These are phyloP conservation scores for Beta corolliflora DNA, from an alignment of 179 eudicot genomes.

Conservation along the genomic window DNA sequence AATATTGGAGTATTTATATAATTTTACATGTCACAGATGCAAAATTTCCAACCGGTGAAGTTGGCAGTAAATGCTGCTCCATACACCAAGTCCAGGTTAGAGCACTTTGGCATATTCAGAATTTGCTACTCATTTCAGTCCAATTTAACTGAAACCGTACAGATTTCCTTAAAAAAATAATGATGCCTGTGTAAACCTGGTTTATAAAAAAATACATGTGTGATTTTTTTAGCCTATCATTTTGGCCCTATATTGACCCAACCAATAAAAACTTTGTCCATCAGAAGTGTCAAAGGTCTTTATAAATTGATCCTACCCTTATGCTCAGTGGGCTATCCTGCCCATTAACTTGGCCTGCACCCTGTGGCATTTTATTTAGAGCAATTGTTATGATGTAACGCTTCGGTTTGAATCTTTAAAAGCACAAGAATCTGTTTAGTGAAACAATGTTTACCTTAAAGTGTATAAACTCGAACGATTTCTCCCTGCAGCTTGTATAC, in stretches of 20 bases:
- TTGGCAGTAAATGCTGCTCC: constrained; percentile 5
- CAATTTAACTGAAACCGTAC: too few relatives aligned
- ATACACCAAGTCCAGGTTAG: constrained; percentile 34
- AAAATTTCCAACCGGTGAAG: constrained; percentile 22
- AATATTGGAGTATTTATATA: neutral
- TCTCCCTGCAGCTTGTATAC: constrained; percentile 18
- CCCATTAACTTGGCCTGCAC: too few relatives aligned
- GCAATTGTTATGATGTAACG: neutral
- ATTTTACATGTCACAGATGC: constrained; percentile 27
- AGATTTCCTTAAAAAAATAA: too few relatives aligned
- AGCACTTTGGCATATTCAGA: neutral
- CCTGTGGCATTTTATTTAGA: neutral
- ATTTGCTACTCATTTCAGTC: neutral
- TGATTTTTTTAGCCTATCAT: too few relatives aligned
- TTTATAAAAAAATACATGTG: too few relatives aligned
- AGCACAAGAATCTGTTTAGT: neutral
- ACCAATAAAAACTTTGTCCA: too few relatives aligned
- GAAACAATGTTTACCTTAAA: neutral
- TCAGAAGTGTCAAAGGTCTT: too few relatives aligned
- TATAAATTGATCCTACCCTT: too few relatives aligned
- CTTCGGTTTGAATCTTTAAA: neutral
- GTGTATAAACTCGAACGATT: neutral
- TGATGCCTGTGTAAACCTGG: too few relatives aligned
- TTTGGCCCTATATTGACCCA: too few relatives aligned
- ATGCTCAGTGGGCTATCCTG: too few relatives aligned